A percentile compares a stretch with the other conserved stretches of the same genome.
phyloP scores from a whole-genome alignment of 371 early-diverging fungal genomes.

The Phascolomyces articulosus region DNA sequence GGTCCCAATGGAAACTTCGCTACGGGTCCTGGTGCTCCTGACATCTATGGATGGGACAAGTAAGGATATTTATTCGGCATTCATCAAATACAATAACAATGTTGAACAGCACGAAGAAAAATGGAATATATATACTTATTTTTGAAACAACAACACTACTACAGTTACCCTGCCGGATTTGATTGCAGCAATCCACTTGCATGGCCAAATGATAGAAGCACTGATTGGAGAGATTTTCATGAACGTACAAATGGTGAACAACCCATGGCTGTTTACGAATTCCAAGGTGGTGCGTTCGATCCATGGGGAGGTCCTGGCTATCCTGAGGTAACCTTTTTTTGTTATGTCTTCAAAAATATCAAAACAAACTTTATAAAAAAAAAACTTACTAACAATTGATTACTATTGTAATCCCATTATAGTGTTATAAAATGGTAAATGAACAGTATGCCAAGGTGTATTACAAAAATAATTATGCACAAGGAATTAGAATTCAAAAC shows the following conservation, averaged over 20 bases:
- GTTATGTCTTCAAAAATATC: too few relatives aligned
- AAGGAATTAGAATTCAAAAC: conserved; percentile 14
- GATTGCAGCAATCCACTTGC: conserved; percentile 16
- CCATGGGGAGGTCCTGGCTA: conserved; percentile 19
- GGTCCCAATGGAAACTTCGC: conserved; percentile 3
- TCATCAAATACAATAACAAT: too few relatives aligned
- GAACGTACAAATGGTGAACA: conserved; percentile 3
- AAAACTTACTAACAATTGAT: too few relatives aligned
- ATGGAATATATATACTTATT: too few relatives aligned
- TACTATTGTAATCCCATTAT: too few relatives aligned
- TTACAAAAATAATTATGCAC: conserved; percentile 21
- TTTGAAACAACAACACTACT: too few relatives aligned
- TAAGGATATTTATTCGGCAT: too few relatives aligned
- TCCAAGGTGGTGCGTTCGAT: conserved; percentile 20
- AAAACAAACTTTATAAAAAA: too few relatives aligned
- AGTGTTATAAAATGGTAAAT: conserved; percentile 14
- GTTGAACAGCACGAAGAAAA: too few relatives aligned
- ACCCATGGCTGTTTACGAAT: conserved; percentile 20
- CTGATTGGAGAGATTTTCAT: conserved; percentile 4
- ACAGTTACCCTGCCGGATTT: conserved; percentile 13
- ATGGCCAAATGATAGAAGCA: conserved; percentile 9
- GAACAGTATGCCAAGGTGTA: conserved; percentile 17
- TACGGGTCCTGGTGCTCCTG: conserved; percentile 3
- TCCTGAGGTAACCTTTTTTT: neutral
- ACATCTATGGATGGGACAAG: conserved; percentile 19